phyloP scores from a whole-genome alignment of 805 yeast species.

The Monosporozyma solicola region DNA sequence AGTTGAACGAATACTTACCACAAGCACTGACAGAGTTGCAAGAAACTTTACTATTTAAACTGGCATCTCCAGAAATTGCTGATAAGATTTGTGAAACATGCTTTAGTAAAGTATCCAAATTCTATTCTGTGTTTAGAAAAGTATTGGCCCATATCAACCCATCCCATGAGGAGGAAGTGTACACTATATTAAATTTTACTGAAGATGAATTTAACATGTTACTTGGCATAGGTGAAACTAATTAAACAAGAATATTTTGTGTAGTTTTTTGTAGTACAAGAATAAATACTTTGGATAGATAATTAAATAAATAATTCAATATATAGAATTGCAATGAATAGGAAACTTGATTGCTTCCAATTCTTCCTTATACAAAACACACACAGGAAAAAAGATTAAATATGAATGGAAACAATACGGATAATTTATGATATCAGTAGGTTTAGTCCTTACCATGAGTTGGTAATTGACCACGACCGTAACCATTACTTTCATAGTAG shows the following conservation, averaged over 20 bases:
- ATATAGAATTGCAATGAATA: neutral
- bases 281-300: neutral
- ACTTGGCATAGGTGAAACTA: conserved; percentile 47
- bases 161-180: conserved; percentile 9
- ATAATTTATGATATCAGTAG: neutral
- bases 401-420: neutral
- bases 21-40: conserved; percentile 53
- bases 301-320: neutral
- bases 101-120: conserved; percentile 38
- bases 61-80: conserved; percentile 56
- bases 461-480: conserved; percentile 80
- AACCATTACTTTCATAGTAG: conserved; percentile 81
- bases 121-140: conserved; percentile 32
- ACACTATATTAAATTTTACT: conserved; percentile 21
- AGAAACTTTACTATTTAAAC: conserved; percentile 43
- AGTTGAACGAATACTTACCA: conserved; percentile 38
- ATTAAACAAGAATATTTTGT: neutral
- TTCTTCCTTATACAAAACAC: neutral
- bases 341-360: neutral
- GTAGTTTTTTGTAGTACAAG: neutral
- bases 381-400: neutral
- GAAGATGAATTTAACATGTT: conserved; percentile 52
- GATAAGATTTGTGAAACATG: conserved; percentile 46
- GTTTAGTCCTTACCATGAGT: conserved; percentile 15
- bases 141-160: conserved; percentile 28